A percentile compares a stretch with the other conserved stretches of the same genome.
Evolutionary conservation across 2,329 filamentous ascomycete species (phyloP).

Genomic region (Trichophyton rubrum): DNA sequence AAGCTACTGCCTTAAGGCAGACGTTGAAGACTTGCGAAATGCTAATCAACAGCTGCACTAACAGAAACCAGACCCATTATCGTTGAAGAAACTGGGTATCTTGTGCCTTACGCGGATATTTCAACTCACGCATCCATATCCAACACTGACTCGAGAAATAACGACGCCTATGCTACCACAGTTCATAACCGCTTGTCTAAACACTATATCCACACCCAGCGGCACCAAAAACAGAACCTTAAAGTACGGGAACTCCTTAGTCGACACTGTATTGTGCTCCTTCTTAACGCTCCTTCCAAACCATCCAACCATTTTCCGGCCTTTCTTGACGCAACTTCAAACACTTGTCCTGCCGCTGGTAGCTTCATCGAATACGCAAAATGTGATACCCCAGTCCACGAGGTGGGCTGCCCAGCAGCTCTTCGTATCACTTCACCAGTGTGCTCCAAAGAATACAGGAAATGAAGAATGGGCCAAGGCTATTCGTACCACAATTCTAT

Average conservation of each 20-base stretch:
- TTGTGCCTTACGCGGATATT: constrained; percentile 75
- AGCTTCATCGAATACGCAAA: constrained; percentile 47
- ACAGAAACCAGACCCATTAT: constrained; percentile 63
- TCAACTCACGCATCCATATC: constrained; percentile 66
- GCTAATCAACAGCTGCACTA: neutral
- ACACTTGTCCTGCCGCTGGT: constrained; percentile 48
- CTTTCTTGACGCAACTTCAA: constrained; percentile 57
- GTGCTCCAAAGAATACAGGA: constrained; percentile 65
- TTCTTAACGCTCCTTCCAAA: constrained; percentile 61
- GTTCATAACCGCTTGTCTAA: constrained; percentile 62
- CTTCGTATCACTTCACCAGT: constrained; percentile 60
- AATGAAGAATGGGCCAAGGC: constrained; percentile 66
- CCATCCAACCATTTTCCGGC: constrained; percentile 72
- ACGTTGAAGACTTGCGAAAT: neutral
- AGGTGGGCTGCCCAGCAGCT: constrained; percentile 50
- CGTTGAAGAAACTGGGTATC: constrained; percentile 63
- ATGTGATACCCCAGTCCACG: constrained; percentile 41
- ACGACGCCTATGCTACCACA: constrained; percentile 67
- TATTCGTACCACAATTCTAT: constrained; percentile 48
- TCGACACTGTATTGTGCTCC: constrained; percentile 58
- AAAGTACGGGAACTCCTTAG: constrained; percentile 36
- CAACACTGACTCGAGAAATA: constrained; percentile 73
- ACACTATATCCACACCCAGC: constrained; percentile 44
- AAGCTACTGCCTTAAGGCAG: neutral
- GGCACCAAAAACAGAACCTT: constrained; percentile 25